Base-by-base conservation (phyloP, 2,329 filamentous ascomycete species). In the Fusarium lyarnte region DNA sequence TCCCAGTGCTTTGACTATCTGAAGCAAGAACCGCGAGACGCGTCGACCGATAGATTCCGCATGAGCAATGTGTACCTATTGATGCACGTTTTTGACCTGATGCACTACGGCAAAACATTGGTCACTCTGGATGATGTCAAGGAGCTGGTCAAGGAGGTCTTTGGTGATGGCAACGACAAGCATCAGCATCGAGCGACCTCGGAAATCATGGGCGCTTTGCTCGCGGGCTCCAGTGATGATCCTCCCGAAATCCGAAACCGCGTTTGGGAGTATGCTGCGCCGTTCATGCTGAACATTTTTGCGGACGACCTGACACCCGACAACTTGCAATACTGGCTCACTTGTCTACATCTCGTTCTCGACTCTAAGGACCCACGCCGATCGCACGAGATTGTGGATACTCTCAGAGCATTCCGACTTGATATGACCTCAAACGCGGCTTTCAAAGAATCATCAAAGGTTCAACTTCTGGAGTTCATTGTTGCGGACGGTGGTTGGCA, bases 361-460 rank as follows among this genome's bases (percentile, higher is more conserved):
- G 94, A 97, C 75, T 91, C 92, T 16, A 95, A 96, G 78, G 96
- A 99, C 81, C 95, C 96, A 17, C 90, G 97, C 47, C 90, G 95
- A 70, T 91, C 91, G 6, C 94, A 93, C 85, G 95, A 97, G 73
- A 87, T 99, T 70, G 89, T 97, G 39, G 92, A 96, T 72, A 92
- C 90, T 81, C 86, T 99, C 25, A 89, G 92, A 51, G 90, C 91
- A 59, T 98, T 98, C 88, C 89, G 94, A 35, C 87, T 99, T 14
- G 96, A 99, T 79, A 95, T 98, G 92, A 87, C 90, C 10, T 98
- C 95, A 0, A 98, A 98, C 79, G 96, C 97, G 8, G 96, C 96
- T 0, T 99, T 99, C 87, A 99, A 99, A 81, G 97, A 99, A 81
- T 97, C 95, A 61, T 97, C 95, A 33, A 98, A 98, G 84, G 94